These are phyloP conservation scores for Coemansia sp. DNA, from an alignment of 371 early-diverging fungal species.

Conservation along the genomic window DNA sequence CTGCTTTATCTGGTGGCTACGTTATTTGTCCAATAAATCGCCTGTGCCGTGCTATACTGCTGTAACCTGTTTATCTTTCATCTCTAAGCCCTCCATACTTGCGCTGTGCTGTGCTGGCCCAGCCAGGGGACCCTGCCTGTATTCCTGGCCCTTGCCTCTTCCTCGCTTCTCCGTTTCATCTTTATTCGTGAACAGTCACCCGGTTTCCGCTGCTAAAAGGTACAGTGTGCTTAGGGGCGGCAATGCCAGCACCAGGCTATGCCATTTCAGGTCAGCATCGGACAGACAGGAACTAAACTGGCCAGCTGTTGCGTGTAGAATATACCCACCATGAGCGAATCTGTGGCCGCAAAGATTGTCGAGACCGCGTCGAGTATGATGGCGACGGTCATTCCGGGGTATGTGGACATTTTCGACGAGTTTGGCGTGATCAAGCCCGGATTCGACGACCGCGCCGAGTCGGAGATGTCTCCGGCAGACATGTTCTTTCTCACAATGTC, in stretches of 20 bases:
- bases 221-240: neutral
- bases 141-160: no score
- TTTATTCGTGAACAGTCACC: no score
- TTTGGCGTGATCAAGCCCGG: constrained; percentile 47
- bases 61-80: no score
- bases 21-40: no score
- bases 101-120: no score
- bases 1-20: no score
- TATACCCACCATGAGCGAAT: constrained; percentile 38
- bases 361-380: constrained; percentile 37
- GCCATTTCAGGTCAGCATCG: neutral
- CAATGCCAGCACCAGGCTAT: neutral
- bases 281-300: neutral
- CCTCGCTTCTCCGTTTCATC: no score
- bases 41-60: no score
- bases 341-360: constrained; percentile 25
- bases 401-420: constrained; percentile 42
- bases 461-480: constrained; percentile 50
- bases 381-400: constrained; percentile 19
- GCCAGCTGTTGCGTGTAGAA: no score
- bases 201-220: no score
- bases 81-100: no score
- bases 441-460: constrained; percentile 43
- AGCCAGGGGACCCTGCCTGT: no score
- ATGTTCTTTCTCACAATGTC: constrained; percentile 50